Evolutionary conservation across 2,329 filamentous ascomycete genomes (phyloP), one percentile per base, ranked within the genome.

Genomic region (Pseudogymnoascus sp.): DNA sequence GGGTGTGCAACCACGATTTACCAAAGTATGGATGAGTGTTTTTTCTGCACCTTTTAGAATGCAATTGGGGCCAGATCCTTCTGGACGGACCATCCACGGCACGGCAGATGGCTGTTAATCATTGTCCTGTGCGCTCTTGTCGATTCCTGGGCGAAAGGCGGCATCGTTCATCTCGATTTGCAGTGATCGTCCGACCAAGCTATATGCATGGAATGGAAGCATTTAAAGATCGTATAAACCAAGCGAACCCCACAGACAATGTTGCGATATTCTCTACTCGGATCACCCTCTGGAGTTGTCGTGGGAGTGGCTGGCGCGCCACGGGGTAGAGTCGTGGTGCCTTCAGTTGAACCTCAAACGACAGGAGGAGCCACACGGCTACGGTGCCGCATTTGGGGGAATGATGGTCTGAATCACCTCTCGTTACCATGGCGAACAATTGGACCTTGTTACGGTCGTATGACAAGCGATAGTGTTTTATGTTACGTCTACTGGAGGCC

Each of bases 121-220:
- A 34, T 18, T 34, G 46, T 56, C 46, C 46, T 56, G 46, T 56
- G 46, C 46, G 25, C 46, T 56, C 25, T 53, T 34, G 28, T 18
- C 46, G 25, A 56, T 34, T 56, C 25, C 46, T 56, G 46, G 46
- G 46, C 46, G 10, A 28, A 56, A 10, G 25, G 25, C 25, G 46
- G 25, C 25, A 56, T 6, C n/a, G 46, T 56, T 56, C 46, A 56
- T 56, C 46, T 31, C 28, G 28, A 18, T 56, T 34, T n/a, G 10
- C 25, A 56, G 31, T 56, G 46, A 56, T 56, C 46, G 46, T 12
- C 46, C n/a, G 2, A 31, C 25, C 25, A 56, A 56, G 46, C 46
- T 56, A 56, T 56, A 56, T 56, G 25, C 46, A 56, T 56, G 28
- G 46, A 56, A 34, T 56, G 46, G 46, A 56, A 56, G 46, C 46